Conservation (phyloP, 2,329 filamentous ascomycete species). For the Xylaria multiplex region DNA sequence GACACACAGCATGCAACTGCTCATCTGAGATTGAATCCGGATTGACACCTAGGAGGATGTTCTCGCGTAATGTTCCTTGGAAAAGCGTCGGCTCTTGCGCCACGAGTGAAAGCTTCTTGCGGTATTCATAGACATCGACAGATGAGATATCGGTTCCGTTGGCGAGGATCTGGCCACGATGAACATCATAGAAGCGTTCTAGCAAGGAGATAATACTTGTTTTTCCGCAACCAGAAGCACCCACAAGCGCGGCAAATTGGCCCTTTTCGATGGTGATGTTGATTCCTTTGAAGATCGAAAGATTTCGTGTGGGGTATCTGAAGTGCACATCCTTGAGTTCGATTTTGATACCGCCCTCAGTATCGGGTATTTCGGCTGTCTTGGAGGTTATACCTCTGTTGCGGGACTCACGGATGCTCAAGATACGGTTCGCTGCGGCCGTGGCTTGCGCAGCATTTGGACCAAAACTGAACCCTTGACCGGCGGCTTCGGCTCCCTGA, state of each 20-base stretch:
- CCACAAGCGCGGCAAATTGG: slow-evolving; percentile 76
- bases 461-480: slow-evolving; percentile 73
- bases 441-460: slow-evolving; percentile 71
- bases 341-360: slow-evolving; percentile 63
- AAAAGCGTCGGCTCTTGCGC: slow-evolving; percentile 80
- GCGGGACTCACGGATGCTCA: slow-evolving; percentile 60
- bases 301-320: slow-evolving; percentile 67
- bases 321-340: slow-evolving; percentile 68
- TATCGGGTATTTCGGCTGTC: slow-evolving; percentile 55
- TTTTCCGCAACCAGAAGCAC: slow-evolving; percentile 77
- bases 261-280: slow-evolving; percentile 73
- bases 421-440: slow-evolving; percentile 68
- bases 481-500: slow-evolving; percentile 73
- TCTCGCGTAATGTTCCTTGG: slow-evolving; percentile 70
- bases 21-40: slow-evolving; percentile 62
- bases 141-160: slow-evolving; percentile 68
- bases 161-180: slow-evolving; percentile 71
- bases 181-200: slow-evolving; percentile 76
- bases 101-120: slow-evolving; percentile 73
- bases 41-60: slow-evolving; percentile 72
- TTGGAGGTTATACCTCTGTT: slow-evolving; percentile 49
- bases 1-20: slow-evolving; percentile 62
- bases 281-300: slow-evolving; percentile 68
- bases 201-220: slow-evolving; percentile 74
- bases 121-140: slow-evolving; percentile 70